Conservation (phyloP, 1,284 basidiomycete species). For the Moniliophthora roreri region DNA sequence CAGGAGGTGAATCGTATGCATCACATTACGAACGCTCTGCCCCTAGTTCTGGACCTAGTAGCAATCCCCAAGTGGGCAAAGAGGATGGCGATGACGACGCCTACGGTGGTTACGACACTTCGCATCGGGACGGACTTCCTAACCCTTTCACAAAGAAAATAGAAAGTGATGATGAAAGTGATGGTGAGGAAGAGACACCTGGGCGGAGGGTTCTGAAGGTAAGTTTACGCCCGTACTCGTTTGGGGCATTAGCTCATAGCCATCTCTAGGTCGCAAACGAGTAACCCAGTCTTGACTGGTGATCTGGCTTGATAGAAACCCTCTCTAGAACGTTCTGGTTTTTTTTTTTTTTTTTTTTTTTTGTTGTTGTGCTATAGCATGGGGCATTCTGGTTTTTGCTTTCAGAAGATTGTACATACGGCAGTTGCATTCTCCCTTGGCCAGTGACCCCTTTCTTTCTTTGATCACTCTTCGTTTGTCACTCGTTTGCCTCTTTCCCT, state of each 20-base stretch:
- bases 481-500: background rate
- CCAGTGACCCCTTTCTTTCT: too few relatives aligned
- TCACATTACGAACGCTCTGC: constrained; percentile 21
- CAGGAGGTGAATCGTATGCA: constrained; percentile 23
- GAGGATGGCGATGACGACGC: constrained; percentile 14
- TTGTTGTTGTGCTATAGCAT: background rate
- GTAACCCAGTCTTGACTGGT: too few relatives aligned
- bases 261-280: constrained; percentile 37
- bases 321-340: too few relatives aligned
- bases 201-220: constrained; percentile 46
- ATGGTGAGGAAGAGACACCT: constrained; percentile 29
- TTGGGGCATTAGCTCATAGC: constrained; percentile 1
- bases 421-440: too few relatives aligned
- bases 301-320: too few relatives aligned
- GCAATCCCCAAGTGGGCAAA: constrained; percentile 17
- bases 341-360: too few relatives aligned
- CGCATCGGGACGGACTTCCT: constrained; percentile 16
- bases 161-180: constrained; percentile 23
- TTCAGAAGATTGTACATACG: background rate
- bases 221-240: constrained; percentile 12
- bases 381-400: background rate
- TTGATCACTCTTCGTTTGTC: background rate
- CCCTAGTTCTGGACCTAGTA: constrained; percentile 6
- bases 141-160: constrained; percentile 27
- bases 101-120: constrained; percentile 29